These are phyloP conservation scores for Boletales sp. DNA, from an alignment of 768 basidiomycete species.

Conservation along the genomic window DNA sequence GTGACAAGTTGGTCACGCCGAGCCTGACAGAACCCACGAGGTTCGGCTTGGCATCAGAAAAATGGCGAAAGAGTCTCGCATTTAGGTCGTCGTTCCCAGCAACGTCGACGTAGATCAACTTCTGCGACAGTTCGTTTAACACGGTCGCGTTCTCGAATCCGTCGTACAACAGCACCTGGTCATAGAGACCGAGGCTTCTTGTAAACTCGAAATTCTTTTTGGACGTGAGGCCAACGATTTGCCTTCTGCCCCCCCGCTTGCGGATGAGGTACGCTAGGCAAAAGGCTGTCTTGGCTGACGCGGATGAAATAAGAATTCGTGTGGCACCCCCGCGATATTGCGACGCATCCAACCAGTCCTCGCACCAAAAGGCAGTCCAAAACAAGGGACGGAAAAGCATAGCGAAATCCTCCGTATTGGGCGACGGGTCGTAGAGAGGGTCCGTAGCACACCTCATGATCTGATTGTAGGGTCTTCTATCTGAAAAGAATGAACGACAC, in stretches of 20 bases:
- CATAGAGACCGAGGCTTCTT: conserved; percentile 48
- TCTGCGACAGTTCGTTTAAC: conserved; percentile 29
- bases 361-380: conserved; percentile 75
- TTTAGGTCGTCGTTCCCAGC: conserved; percentile 57
- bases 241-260: conserved; percentile 39
- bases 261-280: conserved; percentile 59
- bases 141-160: conserved; percentile 32
- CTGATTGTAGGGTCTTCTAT: conserved; percentile 68
- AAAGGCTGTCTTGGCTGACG: conserved; percentile 71
- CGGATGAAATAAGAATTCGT: conserved; percentile 59
- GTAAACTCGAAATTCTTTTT: conserved; percentile 54
- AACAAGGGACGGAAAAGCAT: conserved; percentile 74
- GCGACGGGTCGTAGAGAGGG: conserved; percentile 47
- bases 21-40: conserved; percentile 45
- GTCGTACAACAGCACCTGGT: conserved; percentile 56
- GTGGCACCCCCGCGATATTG: conserved; percentile 47
- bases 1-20: conserved; percentile 56
- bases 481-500: conserved; percentile 28
- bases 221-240: conserved; percentile 61
- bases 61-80: conserved; percentile 38
- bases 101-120: conserved; percentile 63
- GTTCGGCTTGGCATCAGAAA: conserved; percentile 19
- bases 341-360: conserved; percentile 60
- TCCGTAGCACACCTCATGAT: conserved; percentile 57
- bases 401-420: conserved; percentile 52